Evolutionary conservation across 805 yeast genomes (phyloP).

Genomic region (Schwanniomyces pseudopolymorphus): DNA sequence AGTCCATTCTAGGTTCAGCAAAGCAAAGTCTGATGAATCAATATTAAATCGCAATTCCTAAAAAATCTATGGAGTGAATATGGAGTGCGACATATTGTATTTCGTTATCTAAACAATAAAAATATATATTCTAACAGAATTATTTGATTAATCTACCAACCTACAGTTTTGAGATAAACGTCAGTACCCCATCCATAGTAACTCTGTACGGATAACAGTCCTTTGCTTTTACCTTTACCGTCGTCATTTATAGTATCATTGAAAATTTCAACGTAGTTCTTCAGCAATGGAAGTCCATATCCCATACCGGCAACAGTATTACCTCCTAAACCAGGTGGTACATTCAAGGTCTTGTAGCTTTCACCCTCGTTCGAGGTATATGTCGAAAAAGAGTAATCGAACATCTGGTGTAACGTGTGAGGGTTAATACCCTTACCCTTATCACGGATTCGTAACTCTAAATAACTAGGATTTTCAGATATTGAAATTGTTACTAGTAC

Average conservation of each 20-base stretch:
- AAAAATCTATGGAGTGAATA: not conserved
- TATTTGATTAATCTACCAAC: not conserved
- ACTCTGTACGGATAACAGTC: slow-evolving; percentile 41
- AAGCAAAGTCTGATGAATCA: not conserved
- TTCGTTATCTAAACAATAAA: not conserved
- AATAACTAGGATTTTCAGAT: slow-evolving; percentile 32
- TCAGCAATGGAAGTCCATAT: slow-evolving; percentile 86
- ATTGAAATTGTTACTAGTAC: slow-evolving; percentile 39
- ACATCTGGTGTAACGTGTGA: slow-evolving; percentile 61
- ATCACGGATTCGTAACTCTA: slow-evolving; percentile 80
- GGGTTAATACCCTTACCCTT: slow-evolving; percentile 87
- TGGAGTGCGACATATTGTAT: not conserved
- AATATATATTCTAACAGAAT: no score
- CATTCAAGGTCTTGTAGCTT: slow-evolving; percentile 59
- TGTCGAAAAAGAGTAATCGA: slow-evolving; percentile 85
- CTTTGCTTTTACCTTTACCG: slow-evolving; percentile 22
- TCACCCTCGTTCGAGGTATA: slow-evolving; percentile 62
- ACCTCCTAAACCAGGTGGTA: slow-evolving; percentile 71
- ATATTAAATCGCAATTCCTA: not conserved
- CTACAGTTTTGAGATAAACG: slow-evolving; percentile 36
- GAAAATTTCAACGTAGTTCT: slow-evolving; percentile 42
- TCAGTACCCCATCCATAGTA: slow-evolving; percentile 49
- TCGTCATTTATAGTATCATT: slow-evolving; percentile 27
- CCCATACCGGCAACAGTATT: slow-evolving; percentile 91
- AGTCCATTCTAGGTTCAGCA: not conserved